These are phyloP conservation scores for Boletus tomentosulus DNA, from an alignment of 768 basidiomycete genomes.

Conservation along the genomic window DNA sequence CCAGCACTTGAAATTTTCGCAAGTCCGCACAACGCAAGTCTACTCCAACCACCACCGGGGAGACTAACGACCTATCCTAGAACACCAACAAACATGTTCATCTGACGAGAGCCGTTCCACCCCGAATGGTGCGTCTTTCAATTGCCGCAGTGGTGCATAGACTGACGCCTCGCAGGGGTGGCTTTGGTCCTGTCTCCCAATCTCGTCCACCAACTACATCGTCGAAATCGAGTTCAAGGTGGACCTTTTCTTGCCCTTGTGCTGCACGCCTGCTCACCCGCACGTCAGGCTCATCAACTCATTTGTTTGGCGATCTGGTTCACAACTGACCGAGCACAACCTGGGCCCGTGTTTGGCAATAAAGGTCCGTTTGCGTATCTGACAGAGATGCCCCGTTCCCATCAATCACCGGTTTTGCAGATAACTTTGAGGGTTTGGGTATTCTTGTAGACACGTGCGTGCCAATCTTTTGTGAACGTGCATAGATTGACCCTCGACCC, in stretches of 20 bases:
- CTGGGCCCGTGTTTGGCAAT: slow-evolving; percentile 91
- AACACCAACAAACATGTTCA: slow-evolving; percentile 94
- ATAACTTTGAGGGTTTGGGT: slow-evolving; percentile 86
- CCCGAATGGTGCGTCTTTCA: slow-evolving; percentile 63
- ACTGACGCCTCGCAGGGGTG: slow-evolving; percentile 59
- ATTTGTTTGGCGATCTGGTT: slow-evolving; percentile 93
- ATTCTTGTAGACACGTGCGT: slow-evolving; percentile 92
- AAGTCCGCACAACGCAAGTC: too few relatives aligned
- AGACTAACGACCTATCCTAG: slow-evolving; percentile 36
- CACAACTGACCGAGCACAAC: slow-evolving; percentile 71
- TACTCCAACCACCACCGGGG: slow-evolving; percentile 3
- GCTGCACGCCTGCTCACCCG: background rate
- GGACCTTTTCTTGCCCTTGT: background rate
- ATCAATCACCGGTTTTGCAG: slow-evolving; percentile 35
- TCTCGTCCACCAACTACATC: slow-evolving; percentile 75
- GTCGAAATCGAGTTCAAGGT: slow-evolving; percentile 96
- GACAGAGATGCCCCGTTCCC: background rate
- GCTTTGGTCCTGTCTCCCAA: slow-evolving; percentile 91
- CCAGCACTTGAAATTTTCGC: too few relatives aligned
- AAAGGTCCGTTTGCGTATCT: slow-evolving; percentile 49
- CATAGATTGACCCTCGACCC: slow-evolving; percentile 1
- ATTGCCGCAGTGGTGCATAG: too few relatives aligned
- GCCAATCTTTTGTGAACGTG: background rate
- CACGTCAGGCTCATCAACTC: slow-evolving; percentile 56
- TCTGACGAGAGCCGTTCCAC: slow-evolving; percentile 73